Evolutionary conservation across 257 asterid species (phyloP).

Genomic region (Solanum chmielewskii): DNA sequence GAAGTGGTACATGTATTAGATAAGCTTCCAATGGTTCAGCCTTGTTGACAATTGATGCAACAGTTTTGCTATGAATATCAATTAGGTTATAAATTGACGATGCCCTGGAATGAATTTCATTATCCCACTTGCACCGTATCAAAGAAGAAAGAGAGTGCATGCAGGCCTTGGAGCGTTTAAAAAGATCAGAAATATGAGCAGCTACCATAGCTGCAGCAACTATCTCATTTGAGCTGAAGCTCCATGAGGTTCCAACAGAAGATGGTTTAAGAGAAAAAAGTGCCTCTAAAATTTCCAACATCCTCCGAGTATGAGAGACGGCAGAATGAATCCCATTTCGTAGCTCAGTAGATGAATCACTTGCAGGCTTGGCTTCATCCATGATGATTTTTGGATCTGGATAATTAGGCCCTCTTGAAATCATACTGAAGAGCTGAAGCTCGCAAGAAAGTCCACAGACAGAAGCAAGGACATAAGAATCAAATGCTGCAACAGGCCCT

Average conservation of each 20-base stretch:
- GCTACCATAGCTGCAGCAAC: constrained; percentile 99
- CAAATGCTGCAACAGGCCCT: constrained; percentile 96
- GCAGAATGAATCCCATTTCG: constrained; percentile 69
- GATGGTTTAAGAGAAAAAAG: constrained; percentile 95
- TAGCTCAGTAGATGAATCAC: constrained; percentile 36
- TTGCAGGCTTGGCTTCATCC: constrained; percentile 34
- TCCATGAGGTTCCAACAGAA: constrained; percentile 85
- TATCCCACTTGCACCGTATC: constrained; percentile 88
- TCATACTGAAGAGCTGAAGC: constrained; percentile 80
- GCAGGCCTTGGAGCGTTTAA: constrained; percentile 88
- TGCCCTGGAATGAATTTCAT: constrained; percentile 72
- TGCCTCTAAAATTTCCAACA: constrained; percentile 84
- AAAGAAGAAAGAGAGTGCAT: constrained; percentile 78
- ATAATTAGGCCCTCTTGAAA: constrained; percentile 43
- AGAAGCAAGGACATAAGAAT: constrained; percentile 96
- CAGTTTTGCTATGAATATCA: constrained; percentile 86
- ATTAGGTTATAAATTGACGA: constrained; percentile 88
- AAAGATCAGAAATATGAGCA: constrained; percentile 93
- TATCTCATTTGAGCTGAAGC: constrained; percentile 86
- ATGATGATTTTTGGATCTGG: constrained; percentile 19
- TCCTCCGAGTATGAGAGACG: constrained; percentile 76
- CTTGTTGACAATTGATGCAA: constrained; percentile 85
- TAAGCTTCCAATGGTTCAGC: constrained; percentile 96
- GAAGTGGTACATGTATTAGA: constrained; percentile 44
- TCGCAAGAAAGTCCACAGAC: constrained; percentile 95